Conservation (phyloP, 805 yeast species). For the Nakazawaea ambrosiae region DNA sequence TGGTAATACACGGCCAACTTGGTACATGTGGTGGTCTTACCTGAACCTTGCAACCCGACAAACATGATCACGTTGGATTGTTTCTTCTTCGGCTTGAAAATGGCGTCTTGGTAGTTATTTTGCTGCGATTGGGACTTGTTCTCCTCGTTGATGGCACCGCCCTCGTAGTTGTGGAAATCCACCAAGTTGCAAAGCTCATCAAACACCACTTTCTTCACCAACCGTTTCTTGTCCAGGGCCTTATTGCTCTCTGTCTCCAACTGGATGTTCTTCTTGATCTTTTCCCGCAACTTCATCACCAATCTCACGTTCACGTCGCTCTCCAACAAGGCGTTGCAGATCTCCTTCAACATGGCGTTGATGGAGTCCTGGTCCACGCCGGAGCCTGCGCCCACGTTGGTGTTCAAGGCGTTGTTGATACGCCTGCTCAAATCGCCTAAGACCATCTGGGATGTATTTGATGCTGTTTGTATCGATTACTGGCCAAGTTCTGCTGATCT, state of each 20-base stretch:
- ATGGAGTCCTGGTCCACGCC: constrained; percentile 51
- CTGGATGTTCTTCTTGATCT: constrained; percentile 53
- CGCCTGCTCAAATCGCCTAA: constrained; percentile 74
- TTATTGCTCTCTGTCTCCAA: constrained; percentile 44
- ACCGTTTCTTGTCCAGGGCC: constrained; percentile 62
- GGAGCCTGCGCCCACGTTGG: constrained; percentile 43
- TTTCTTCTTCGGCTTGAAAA: constrained; percentile 81
- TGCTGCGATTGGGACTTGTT: constrained; percentile 26
- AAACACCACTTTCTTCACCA: constrained; percentile 85
- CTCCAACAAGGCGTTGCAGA: constrained; percentile 84
- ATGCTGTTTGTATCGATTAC: background rate
- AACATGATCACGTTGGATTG: constrained; percentile 82
- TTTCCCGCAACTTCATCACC: constrained; percentile 70
- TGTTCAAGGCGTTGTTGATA: constrained; percentile 66
- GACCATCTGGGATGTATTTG: constrained; percentile 47
- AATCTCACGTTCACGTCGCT: constrained; percentile 89
- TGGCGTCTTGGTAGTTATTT: too few relatives aligned
- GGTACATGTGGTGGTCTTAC: constrained; percentile 97
- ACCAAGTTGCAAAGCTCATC: constrained; percentile 87
- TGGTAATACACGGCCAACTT: constrained; percentile 93
- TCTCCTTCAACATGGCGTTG: constrained; percentile 73
- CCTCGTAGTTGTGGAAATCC: constrained; percentile 47
- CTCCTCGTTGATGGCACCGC: constrained; percentile 20
- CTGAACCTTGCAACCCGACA: constrained; percentile 98
- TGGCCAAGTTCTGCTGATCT: background rate